These are phyloP conservation scores for Yarrowia divulgata DNA, from an alignment of 805 yeast genomes.

Conservation along the genomic window DNA sequence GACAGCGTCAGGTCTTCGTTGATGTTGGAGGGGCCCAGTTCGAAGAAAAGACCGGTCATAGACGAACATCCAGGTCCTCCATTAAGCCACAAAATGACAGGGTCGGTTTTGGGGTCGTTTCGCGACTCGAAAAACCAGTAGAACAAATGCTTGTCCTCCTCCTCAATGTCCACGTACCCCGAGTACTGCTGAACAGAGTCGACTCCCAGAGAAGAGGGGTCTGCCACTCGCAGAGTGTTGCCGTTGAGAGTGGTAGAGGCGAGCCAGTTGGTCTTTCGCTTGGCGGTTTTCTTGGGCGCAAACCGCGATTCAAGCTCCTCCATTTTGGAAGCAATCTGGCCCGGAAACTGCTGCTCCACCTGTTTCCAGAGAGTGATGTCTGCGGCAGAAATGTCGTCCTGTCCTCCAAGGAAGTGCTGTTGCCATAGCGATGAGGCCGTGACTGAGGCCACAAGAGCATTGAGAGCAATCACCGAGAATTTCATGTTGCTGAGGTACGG, in stretches of 20 bases:
- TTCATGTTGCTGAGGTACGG: not conserved
- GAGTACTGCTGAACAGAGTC: slow-evolving; percentile 74
- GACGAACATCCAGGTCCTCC: slow-evolving; percentile 98
- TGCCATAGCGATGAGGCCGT: slow-evolving; percentile 23
- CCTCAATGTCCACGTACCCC: slow-evolving; percentile 76
- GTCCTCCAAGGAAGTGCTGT: slow-evolving; percentile 3
- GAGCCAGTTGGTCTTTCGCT: slow-evolving; percentile 17
- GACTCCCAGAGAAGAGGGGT: slow-evolving; percentile 71
- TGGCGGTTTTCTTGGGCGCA: slow-evolving; percentile 18
- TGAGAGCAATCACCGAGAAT: slow-evolving; percentile 3
- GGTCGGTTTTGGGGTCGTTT: slow-evolving; percentile 84
- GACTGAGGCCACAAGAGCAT: not conserved
- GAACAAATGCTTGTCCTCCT: slow-evolving; percentile 85
- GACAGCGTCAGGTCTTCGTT: slow-evolving; percentile 70
- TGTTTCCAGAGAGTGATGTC: slow-evolving; percentile 18
- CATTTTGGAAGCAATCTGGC: slow-evolving; percentile 9
- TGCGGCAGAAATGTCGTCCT: not conserved
- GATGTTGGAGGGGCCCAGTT: slow-evolving; percentile 86
- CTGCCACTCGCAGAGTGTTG: slow-evolving; percentile 65
- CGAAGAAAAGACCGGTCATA: slow-evolving; percentile 86
- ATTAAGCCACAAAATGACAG: slow-evolving; percentile 88
- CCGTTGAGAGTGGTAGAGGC: slow-evolving; percentile 15
- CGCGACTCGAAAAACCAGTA: slow-evolving; percentile 95
- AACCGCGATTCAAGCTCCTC: slow-evolving; percentile 25
- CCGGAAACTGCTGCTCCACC: slow-evolving; percentile 9